Percentiles rank a stretch among this genome's conserved stretches.
phyloP scores from a whole-genome alignment of 768 basidiomycete genomes.

The Pleurotus citrinopileatus region DNA sequence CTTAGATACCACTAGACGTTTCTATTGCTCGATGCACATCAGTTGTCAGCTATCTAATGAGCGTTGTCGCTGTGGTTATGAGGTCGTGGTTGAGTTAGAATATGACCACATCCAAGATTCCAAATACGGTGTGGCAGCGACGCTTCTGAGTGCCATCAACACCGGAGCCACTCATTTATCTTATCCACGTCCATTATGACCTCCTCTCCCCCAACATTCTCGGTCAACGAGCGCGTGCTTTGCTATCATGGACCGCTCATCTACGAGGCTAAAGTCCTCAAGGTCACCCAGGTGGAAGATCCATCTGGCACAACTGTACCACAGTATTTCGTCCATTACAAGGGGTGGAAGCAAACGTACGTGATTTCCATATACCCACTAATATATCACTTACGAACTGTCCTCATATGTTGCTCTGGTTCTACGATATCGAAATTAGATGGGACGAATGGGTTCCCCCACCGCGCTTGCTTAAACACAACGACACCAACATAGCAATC shows the following conservation, averaged over 20 bases:
- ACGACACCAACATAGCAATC: constrained; percentile 72
- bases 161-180: neutral
- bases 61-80: too few relatives aligned
- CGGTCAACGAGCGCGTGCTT: constrained; percentile 74
- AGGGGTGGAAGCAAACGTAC: constrained; percentile 98
- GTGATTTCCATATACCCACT: constrained; percentile 19
- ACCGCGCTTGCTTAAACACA: constrained; percentile 76
- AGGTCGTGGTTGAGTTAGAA: too few relatives aligned
- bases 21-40: too few relatives aligned
- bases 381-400: neutral
- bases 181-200: neutral
- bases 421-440: constrained; percentile 34
- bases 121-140: too few relatives aligned
- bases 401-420: neutral
- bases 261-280: constrained; percentile 93
- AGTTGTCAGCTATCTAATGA: too few relatives aligned
- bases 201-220: constrained; percentile 32
- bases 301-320: constrained; percentile 42
- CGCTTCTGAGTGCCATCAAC: neutral
- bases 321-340: constrained; percentile 97
- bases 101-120: too few relatives aligned
- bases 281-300: constrained; percentile 61
- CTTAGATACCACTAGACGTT: too few relatives aligned
- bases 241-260: constrained; percentile 96
- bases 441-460: constrained; percentile 98